Evolutionary conservation across 116 monocot genomes (phyloP).

Genomic region (Dioscorea cayenensis): DNA sequence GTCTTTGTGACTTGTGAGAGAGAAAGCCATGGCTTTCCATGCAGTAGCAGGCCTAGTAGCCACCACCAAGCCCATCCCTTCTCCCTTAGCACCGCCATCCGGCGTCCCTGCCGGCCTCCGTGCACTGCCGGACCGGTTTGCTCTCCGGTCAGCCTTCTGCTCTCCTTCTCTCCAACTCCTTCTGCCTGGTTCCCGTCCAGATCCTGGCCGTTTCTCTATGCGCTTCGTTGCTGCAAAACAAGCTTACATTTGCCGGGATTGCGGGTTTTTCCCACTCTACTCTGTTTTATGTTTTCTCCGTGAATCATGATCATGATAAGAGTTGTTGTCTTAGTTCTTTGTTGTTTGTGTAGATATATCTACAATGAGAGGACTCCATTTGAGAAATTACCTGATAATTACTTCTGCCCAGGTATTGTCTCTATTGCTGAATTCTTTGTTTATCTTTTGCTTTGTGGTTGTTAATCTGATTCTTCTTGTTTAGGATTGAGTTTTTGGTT

Average conservation of each 20-base stretch:
- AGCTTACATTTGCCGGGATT: conserved; percentile 92
- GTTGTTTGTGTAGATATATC: conserved; percentile 53
- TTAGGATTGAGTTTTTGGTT: no score
- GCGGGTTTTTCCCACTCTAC: conserved; percentile 42
- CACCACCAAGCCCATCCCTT: not conserved
- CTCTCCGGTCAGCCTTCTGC: conserved; percentile 56
- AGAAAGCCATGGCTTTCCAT: conserved; percentile 43
- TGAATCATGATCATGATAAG: not conserved
- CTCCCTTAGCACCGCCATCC: conserved; percentile 6
- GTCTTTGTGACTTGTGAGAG: no score
- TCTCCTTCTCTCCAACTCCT: conserved; percentile 56
- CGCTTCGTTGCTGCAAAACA: conserved; percentile 62
- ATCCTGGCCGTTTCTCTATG: conserved; percentile 54
- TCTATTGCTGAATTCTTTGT: not conserved
- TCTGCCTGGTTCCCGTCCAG: conserved; percentile 2
- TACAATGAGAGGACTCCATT: conserved; percentile 93
- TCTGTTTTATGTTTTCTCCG: not conserved
- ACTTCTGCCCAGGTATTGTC: conserved; percentile 76
- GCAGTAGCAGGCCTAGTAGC: conserved; percentile 28
- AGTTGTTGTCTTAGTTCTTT: not conserved
- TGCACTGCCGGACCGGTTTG: conserved; percentile 21
- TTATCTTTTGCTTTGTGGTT: not conserved
- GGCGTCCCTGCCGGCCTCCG: conserved; percentile 18
- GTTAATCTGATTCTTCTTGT: not conserved
- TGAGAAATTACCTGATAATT: conserved; percentile 87